phyloP scores from a whole-genome alignment of 306 rosid species.

The Vigna radiata region DNA sequence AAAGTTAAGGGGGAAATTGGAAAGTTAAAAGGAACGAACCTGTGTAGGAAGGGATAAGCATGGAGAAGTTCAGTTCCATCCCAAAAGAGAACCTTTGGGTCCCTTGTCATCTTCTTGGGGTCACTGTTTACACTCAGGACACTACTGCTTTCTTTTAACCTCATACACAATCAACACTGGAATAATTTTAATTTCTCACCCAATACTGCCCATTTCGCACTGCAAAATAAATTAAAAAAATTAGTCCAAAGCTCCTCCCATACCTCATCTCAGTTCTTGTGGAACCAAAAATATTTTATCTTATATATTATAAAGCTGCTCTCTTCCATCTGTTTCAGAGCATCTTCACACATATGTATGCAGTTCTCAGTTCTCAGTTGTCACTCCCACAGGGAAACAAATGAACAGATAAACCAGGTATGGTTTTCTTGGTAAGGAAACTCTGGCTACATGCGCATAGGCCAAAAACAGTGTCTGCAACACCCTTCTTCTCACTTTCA shows the following conservation, averaged over 20 bases:
- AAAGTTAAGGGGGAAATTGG: constrained; percentile 26
- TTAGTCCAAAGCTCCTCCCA: constrained; percentile 77
- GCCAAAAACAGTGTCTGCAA: constrained; percentile 59
- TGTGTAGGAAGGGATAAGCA: constrained; percentile 64
- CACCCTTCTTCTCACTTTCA: constrained; percentile 47
- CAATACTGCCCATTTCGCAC: constrained; percentile 43
- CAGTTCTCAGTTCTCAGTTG: constrained; percentile 45
- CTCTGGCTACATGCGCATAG: constrained; percentile 47
- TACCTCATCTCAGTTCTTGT: constrained; percentile 78
- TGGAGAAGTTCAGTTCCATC: constrained; percentile 71
- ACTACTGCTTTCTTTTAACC: constrained; percentile 56
- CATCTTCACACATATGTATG: constrained; percentile 62
- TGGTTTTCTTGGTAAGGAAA: constrained; percentile 46
- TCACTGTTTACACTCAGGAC: constrained; percentile 60
- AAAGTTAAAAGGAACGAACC: constrained; percentile 41
- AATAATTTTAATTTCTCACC: constrained; percentile 33
- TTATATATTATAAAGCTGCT: constrained; percentile 67
- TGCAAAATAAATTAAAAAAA: constrained; percentile 27
- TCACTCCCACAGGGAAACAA: constrained; percentile 36
- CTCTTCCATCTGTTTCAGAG: constrained; percentile 68
- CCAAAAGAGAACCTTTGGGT: constrained; percentile 60
- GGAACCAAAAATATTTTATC: constrained; percentile 60
- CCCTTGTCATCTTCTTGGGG: constrained; percentile 75
- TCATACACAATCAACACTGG: constrained; percentile 41
- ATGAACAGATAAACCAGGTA: constrained; percentile 41